These are phyloP conservation scores for Russula emetica DNA, from an alignment of 768 basidiomycete genomes.

Conservation along the genomic window DNA sequence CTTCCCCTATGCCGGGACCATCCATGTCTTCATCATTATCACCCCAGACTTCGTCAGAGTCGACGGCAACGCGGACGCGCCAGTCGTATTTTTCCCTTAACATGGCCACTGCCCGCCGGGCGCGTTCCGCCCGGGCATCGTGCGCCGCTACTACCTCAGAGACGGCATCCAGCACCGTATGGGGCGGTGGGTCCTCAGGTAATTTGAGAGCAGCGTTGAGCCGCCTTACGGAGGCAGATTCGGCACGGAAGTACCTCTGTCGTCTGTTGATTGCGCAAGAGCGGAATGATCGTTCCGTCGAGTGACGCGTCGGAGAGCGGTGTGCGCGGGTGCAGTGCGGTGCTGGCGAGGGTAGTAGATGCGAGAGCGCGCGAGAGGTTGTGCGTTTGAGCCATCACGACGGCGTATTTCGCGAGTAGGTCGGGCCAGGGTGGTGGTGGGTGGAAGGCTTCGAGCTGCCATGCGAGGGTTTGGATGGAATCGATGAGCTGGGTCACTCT, in stretches of 20 bases:
- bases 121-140: conserved; percentile 71
- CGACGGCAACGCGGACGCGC: conserved; percentile 75
- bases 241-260: conserved; percentile 69
- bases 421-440: conserved; percentile 70
- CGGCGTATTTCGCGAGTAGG: conserved; percentile 79
- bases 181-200: conserved; percentile 41
- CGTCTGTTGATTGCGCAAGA: conserved; percentile 77
- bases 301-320: conserved; percentile 60
- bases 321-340: conserved; percentile 61
- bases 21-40: conserved; percentile 73
- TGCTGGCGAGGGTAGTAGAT: conserved; percentile 54
- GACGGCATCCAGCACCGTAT: conserved; percentile 33
- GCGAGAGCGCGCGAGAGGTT: conserved; percentile 64
- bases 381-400: conserved; percentile 78
- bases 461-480: conserved; percentile 60
- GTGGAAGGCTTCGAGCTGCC: conserved; percentile 64
- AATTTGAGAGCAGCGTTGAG: conserved; percentile 48
- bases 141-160: conserved; percentile 55
- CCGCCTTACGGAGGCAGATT: conserved; percentile 67
- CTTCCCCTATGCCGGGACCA: conserved; percentile 40
- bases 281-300: conserved; percentile 67
- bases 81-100: conserved; percentile 77
- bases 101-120: conserved; percentile 74
- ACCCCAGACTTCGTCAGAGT: conserved; percentile 59
- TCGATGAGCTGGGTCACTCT: conserved; percentile 78